These are phyloP conservation scores for Pichia norvegensis DNA, from an alignment of 1,139 yeast species.

Conservation along the genomic window DNA sequence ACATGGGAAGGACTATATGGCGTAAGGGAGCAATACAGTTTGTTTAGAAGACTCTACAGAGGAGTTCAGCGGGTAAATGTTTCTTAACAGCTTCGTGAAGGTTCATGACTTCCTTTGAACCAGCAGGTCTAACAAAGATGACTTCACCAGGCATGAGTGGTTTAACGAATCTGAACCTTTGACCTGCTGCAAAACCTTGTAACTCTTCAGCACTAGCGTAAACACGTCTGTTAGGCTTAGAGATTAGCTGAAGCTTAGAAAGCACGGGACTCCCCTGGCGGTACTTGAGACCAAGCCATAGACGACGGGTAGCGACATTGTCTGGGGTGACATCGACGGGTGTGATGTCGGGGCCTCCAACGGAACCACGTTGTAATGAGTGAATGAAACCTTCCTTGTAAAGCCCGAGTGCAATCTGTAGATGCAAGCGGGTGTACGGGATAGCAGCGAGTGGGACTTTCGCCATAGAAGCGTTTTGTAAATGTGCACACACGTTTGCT, in stretches of 20 bases:
- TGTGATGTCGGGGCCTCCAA: slow-evolving; percentile 71
- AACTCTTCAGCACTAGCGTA: slow-evolving; percentile 57
- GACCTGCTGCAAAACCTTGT: slow-evolving; percentile 67
- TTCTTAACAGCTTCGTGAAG: slow-evolving; percentile 78
- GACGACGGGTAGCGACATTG: slow-evolving; percentile 75
- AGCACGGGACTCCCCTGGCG: slow-evolving; percentile 75
- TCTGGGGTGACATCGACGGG: slow-evolving; percentile 82
- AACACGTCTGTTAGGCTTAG: slow-evolving; percentile 79
- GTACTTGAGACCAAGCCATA: slow-evolving; percentile 90
- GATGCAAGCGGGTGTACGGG: slow-evolving; percentile 77
- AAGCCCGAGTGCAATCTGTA: slow-evolving; percentile 75
- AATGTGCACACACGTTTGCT: slow-evolving; percentile 80
- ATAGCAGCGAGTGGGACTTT: slow-evolving; percentile 68
- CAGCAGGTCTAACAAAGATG: slow-evolving; percentile 51
- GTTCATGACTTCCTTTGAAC: slow-evolving; percentile 55
- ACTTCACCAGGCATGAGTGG: slow-evolving; percentile 90
- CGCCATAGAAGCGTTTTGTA: slow-evolving; percentile 81
- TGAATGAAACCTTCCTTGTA: slow-evolving; percentile 88
- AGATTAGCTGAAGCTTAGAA: slow-evolving; percentile 61
- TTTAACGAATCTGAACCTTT: slow-evolving; percentile 62
- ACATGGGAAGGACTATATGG: no score
- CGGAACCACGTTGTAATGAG: slow-evolving; percentile 80
- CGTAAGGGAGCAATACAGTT: no score
- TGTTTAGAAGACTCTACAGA: slow-evolving; percentile 58
- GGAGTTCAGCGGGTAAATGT: slow-evolving; percentile 65